Conservation (phyloP, 2,329 filamentous ascomycete genomes). For the Fusarium aywerte region DNA sequence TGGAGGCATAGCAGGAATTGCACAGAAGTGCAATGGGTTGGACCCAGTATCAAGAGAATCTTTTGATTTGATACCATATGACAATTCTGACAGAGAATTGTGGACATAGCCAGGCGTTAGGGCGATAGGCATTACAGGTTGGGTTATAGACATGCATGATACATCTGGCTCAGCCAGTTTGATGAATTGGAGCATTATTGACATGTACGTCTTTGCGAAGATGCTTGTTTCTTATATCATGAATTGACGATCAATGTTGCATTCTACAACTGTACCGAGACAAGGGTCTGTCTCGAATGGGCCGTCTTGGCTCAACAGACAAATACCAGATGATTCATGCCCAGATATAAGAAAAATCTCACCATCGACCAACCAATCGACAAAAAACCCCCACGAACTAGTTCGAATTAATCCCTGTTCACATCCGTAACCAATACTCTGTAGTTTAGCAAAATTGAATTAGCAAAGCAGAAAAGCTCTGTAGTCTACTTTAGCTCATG, state of each 20-base stretch:
- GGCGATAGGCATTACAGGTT: conserved; percentile 18
- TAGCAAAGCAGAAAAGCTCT: conserved; percentile 11
- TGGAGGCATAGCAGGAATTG: conserved; percentile 46
- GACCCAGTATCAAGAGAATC: conserved; percentile 48
- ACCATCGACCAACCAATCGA: neutral
- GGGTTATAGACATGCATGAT: conserved; percentile 29
- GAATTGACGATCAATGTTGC: neutral
- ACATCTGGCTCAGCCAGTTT: neutral
- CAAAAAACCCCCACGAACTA: conserved; percentile 2
- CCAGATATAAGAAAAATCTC: neutral
- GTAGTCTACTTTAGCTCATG: conserved; percentile 22
- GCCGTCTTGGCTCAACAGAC: neutral
- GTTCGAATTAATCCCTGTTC: conserved; percentile 20
- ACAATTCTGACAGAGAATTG: neutral
- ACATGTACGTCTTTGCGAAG: too few species aligned
- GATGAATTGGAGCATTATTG: neutral
- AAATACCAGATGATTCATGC: neutral
- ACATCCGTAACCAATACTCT: neutral
- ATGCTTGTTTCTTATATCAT: neutral
- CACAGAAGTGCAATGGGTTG: conserved; percentile 48
- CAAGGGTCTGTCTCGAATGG: neutral
- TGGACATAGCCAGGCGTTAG: conserved; percentile 39
- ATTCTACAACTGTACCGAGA: neutral
- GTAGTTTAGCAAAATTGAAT: conserved; percentile 9
- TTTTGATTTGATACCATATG: conserved; percentile 35